Conservation (phyloP, 208 protist genomes). For the Crithidia brevicula region DNA sequence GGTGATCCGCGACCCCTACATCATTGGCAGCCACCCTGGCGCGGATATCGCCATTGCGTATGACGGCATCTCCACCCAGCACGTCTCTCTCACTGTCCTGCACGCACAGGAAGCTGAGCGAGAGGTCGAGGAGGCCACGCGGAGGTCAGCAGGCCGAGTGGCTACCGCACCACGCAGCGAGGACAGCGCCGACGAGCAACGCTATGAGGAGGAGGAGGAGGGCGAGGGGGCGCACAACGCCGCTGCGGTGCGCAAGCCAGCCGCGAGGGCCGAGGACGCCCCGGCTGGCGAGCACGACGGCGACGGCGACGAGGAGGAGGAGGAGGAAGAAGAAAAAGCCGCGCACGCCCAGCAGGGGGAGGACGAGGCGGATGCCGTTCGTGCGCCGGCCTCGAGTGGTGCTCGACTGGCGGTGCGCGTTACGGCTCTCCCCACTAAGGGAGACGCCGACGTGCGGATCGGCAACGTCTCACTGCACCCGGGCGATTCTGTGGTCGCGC, state of each 20-base stretch:
- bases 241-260: neutral
- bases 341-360: neutral
- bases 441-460: constrained; percentile 43
- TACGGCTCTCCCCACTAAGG: constrained; percentile 41
- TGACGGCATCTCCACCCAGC: constrained; percentile 45
- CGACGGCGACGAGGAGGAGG: constrained; percentile 20
- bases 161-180: neutral
- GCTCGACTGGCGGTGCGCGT: constrained; percentile 67
- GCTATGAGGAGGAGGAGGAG: constrained; percentile 2
- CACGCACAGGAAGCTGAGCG: constrained; percentile 45
- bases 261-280: no score
- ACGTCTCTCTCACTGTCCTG: constrained; percentile 69
- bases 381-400: constrained; percentile 5
- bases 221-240: no score
- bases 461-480: constrained; percentile 35
- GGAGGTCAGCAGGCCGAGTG: neutral
- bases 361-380: constrained; percentile 2
- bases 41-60: constrained; percentile 48
- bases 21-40: constrained; percentile 45
- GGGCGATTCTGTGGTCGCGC: constrained; percentile 41
- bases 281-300: constrained; percentile 14
- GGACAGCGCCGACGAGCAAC: neutral
- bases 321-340: neutral
- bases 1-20: constrained; percentile 76
- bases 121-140: constrained; percentile 16